Percentiles rank a stretch among this genome's conserved stretches.
These are phyloP conservation scores for Pythium scleroteichum DNA, from an alignment of 352 stramenopile species.

Conservation along the genomic window DNA sequence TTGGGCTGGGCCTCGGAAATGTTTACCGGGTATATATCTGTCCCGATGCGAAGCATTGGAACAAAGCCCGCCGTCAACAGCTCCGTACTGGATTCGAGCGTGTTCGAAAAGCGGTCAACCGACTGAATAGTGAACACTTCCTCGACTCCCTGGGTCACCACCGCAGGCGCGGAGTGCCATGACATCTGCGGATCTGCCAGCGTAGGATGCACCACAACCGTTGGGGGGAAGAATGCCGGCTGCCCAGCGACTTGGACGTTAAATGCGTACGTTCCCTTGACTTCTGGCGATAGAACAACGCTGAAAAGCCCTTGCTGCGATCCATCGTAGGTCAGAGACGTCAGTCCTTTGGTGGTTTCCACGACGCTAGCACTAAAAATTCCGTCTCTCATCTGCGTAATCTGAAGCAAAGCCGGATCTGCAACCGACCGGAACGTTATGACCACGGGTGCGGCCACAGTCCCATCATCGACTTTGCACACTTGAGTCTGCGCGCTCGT, in stretches of 20 bases:
- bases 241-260: constrained; percentile 49
- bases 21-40: constrained; percentile 31
- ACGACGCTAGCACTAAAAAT: constrained; percentile 46
- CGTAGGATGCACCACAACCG: constrained; percentile 80
- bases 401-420: constrained; percentile 38
- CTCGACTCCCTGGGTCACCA: constrained; percentile 78
- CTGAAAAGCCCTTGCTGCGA: constrained; percentile 67
- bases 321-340: constrained; percentile 72
- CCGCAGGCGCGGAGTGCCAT: constrained; percentile 74
- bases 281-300: constrained; percentile 80
- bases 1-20: constrained; percentile 65
- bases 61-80: constrained; percentile 56
- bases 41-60: constrained; percentile 46
- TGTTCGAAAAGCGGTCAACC: constrained; percentile 92
- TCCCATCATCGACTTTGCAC: constrained; percentile 40
- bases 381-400: constrained; percentile 48
- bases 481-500: constrained; percentile 36
- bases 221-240: constrained; percentile 67
- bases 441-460: constrained; percentile 28
- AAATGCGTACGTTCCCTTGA: constrained; percentile 71
- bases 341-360: constrained; percentile 70
- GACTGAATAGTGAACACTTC: constrained; percentile 87
- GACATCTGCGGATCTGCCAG: constrained; percentile 59
- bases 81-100: constrained; percentile 79
- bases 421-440: constrained; percentile 56